A percentile compares a stretch with the other conserved stretches of the same genome.
phyloP scores from a whole-genome alignment of 2,329 filamentous ascomycete species.

The Fonsecaea monophora region DNA sequence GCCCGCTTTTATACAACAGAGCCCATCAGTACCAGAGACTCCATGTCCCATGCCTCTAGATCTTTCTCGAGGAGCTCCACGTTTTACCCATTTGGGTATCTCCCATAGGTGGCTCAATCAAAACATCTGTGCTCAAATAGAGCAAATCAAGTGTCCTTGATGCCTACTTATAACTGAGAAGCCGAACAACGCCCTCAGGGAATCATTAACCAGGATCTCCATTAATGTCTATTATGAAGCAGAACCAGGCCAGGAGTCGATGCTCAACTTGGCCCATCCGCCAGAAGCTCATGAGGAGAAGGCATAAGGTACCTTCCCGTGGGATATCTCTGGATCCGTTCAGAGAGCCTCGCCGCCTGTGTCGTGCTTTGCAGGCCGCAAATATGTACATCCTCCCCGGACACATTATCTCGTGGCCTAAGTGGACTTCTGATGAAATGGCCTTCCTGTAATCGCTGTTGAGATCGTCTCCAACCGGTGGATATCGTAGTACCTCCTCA shows the following conservation, averaged over 20 bases:
- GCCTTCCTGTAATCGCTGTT: constrained; percentile 4
- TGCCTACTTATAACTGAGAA: too few relatives aligned
- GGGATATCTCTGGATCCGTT: background rate
- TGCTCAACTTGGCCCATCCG: background rate
- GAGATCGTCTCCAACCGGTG: constrained; percentile 17
- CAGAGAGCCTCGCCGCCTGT: background rate
- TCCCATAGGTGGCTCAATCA: too few relatives aligned
- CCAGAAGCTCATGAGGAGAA: background rate
- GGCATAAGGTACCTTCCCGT: background rate
- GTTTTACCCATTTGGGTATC: too few relatives aligned
- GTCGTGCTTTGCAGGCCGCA: background rate
- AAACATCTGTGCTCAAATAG: too few relatives aligned
- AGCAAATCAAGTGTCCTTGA: too few relatives aligned
- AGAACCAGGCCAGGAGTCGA: background rate
- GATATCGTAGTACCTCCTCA: constrained; percentile 13
- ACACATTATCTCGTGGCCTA: background rate
- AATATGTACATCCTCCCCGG: background rate
- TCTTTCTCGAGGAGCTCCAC: too few relatives aligned
- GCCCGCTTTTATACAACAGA: too few relatives aligned
- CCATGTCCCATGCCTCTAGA: too few relatives aligned
- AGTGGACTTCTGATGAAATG: background rate
- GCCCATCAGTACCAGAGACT: too few relatives aligned
- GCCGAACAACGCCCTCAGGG: too few relatives aligned
- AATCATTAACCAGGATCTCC: background rate
- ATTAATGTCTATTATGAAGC: background rate